Evolutionary conservation across 176 grass and related monocot genomes (phyloP), one percentile per base, ranked within the genome.

Genomic region (Pontederia paniculata): DNA sequence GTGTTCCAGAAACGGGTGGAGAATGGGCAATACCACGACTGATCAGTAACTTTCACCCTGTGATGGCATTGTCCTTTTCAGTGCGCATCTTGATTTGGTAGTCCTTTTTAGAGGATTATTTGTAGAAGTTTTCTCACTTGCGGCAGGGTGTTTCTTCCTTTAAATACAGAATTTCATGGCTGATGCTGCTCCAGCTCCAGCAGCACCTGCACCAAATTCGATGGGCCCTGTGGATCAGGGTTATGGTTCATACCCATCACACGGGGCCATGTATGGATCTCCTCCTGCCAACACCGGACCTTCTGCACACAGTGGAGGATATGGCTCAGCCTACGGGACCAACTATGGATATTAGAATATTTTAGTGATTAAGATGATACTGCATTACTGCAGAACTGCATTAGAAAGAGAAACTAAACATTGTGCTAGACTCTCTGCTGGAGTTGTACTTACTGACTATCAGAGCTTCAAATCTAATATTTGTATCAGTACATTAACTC

Each of bases 121-220:
- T 37, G 28, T 37, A 2, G 7, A 20, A n/a, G 11, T 9, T 10
- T 20, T 9, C 20, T 53, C 17, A 53, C 20, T 21, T n/a, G 17
- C 20, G 7, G 18, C 51, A 21, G 14, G n/a, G 9, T 37, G 10
- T n/a, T n/a, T n/a, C n/a, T n/a, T 54, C 25, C 18, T 62, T 55
- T 46, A 17, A 0, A 74, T 72, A 66, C 77, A 98, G 86, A 98
- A 98, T 82, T 98, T 98, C 71, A 98, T 98, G 82, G 93, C 83
- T 7, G 91, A 86, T 62, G 85, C 82, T 14, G 80, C 76, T 66
- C 48, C 84, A 45, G 76, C 79, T 25, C 81, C 77, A 9, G 7
- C 61, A 3, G 76, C 67, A n/a, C 70, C 76, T 1, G 60, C 64
- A 21, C 73, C 60, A 4, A 72, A 70, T 45, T 23, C 71, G 0